Evolutionary conservation across 495 filamentous ascomycete genomes (phyloP).

Genomic region (Hypomontagnella monticulosa): DNA sequence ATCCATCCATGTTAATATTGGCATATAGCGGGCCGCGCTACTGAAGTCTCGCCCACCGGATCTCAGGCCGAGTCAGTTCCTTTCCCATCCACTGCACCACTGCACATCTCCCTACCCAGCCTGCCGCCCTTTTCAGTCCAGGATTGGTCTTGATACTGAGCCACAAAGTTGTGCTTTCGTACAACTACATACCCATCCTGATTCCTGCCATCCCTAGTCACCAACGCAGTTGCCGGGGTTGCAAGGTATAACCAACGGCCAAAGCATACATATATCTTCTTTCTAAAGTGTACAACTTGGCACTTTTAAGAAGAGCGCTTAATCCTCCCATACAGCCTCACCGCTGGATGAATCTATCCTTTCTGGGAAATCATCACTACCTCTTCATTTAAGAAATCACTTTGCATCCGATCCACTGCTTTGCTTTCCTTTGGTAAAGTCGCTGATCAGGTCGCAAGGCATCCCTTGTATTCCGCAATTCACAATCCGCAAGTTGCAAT

Average conservation of each 20-base stretch:
- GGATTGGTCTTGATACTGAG: slow-evolving; percentile 14
- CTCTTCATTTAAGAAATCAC: slow-evolving; percentile 11
- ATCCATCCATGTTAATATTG: slow-evolving; percentile 42
- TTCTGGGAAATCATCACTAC: slow-evolving; percentile 6
- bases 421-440: slow-evolving; percentile 9
- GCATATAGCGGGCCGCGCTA: slow-evolving; percentile 37
- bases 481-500: too few species aligned
- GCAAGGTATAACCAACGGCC: slow-evolving; percentile 2
- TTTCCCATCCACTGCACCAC: slow-evolving; percentile 13
- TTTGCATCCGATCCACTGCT: slow-evolving; percentile 12
- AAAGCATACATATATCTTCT: background rate
- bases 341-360: slow-evolving; percentile 1
- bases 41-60: slow-evolving; percentile 24
- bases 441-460: slow-evolving; percentile 12
- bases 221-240: slow-evolving; percentile 1
- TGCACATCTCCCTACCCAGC: slow-evolving; percentile 20
- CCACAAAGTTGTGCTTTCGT: slow-evolving; percentile 15
- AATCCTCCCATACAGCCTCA: slow-evolving; percentile 2
- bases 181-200: background rate
- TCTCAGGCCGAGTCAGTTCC: slow-evolving; percentile 35
- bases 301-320: slow-evolving; percentile 10
- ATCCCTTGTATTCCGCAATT: background rate
- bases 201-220: slow-evolving; percentile 2
- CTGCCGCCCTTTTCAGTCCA: background rate
- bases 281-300: background rate